A percentile compares a stretch with the other conserved stretches of the same genome.
Conservation (phyloP, 2,329 filamentous ascomycete species). For the Pyrenochaeta sp. region DNA sequence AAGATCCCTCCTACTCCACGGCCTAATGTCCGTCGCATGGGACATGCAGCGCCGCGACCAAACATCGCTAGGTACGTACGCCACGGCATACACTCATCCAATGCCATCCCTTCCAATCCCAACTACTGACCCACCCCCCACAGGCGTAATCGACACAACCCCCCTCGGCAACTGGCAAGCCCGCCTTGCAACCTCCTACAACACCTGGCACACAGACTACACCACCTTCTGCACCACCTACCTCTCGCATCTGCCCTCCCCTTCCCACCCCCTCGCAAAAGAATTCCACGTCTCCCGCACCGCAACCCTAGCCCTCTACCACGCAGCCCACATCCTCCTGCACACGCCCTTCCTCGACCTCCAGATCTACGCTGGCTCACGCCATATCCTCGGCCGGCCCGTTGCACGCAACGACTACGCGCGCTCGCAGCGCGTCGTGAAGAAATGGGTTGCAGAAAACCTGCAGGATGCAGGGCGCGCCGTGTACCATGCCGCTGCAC, state of each 20-base stretch:
- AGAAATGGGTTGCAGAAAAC: slow-evolving; percentile 57
- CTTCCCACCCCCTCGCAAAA: slow-evolving; percentile 40
- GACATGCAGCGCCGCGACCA: slow-evolving; percentile 70
- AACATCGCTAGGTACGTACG: slow-evolving; percentile 58
- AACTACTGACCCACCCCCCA: background rate
- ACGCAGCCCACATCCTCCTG: slow-evolving; percentile 65
- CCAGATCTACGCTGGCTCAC: slow-evolving; percentile 68
- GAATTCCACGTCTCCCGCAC: slow-evolving; percentile 60
- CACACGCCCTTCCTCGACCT: slow-evolving; percentile 68
- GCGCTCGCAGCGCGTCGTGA: slow-evolving; percentile 61
- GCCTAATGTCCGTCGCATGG: slow-evolving; percentile 69
- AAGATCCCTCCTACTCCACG: slow-evolving; percentile 65
- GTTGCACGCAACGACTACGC: slow-evolving; percentile 61
- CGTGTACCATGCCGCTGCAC: slow-evolving; percentile 62
- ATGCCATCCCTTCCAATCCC: background rate
- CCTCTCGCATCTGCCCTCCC: slow-evolving; percentile 29
- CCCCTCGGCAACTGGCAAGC: slow-evolving; percentile 60
- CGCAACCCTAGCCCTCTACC: slow-evolving; percentile 65
- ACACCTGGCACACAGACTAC: slow-evolving; percentile 67
- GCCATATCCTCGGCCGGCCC: slow-evolving; percentile 65
- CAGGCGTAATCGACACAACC: slow-evolving; percentile 38
- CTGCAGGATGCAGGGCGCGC: slow-evolving; percentile 53
- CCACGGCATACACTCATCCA: no score
- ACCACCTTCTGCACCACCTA: slow-evolving; percentile 58
- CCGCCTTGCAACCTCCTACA: slow-evolving; percentile 63